Evolutionary conservation across 768 basidiomycete genomes (phyloP), one percentile per base, ranked within the genome.

Genomic region (Trametes coccinea): DNA sequence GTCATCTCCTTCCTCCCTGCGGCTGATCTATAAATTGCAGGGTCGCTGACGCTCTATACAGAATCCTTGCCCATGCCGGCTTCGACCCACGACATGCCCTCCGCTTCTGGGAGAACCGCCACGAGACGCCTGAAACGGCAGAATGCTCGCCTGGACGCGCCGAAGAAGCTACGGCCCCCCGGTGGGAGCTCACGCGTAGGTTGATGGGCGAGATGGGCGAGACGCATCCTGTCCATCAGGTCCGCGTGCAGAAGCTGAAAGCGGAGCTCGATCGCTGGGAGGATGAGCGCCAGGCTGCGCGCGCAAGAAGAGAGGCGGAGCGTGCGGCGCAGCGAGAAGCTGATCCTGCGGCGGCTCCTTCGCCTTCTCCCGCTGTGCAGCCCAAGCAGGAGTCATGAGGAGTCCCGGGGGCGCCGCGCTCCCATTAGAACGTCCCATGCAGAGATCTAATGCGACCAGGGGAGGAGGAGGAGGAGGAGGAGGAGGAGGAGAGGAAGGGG

Each of bases 51-150:
- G 11, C 48, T 5, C 14, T 11, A 14, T 43, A 5, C 58, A 95
- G 95, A 62, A 78, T 99, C n/a, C 84, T 99, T 39, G 93, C 95
- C 0, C 84, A 93, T 70, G 90, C 95, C 0, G 93, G 94, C 5
- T 98, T 90, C 70, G 93, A 97, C 75, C 91, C 95, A 2, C 84
- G 88, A 39, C 78, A 80, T 48, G 92, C 96, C 6, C 80, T 95
- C 46, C 78, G 76, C 13, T 96, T 97, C 72, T 98, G 95, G 92
- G 86, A 93, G 70, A 73, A 77, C 44, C 80, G 86, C 48, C 73
- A 78, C 27, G 76, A 78, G 27, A 58, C 57, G 10, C 66, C 74
- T 44, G 69, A 73, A 34, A 73, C 57, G 27, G 68, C 77, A 8
- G 84, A 88, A 61, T 86, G 84, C 73, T 68, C 76, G 31, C 77